A percentile compares a stretch with the other conserved stretches of the same genome.
phyloP scores from a whole-genome alignment of 768 basidiomycete species.

The Mycena filopes region DNA sequence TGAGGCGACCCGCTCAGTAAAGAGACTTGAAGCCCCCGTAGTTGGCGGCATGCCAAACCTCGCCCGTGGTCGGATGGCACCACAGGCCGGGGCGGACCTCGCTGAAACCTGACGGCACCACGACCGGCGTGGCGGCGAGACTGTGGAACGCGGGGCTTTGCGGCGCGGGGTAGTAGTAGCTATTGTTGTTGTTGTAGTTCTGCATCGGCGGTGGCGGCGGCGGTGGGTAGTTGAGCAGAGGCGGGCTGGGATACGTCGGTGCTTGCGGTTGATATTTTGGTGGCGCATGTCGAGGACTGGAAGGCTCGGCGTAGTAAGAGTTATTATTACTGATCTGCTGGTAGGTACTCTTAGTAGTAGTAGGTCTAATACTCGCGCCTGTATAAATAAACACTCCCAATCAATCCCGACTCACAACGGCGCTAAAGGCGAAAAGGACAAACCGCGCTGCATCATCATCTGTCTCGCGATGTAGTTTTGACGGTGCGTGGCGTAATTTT shows the following conservation, averaged over 20 bases:
- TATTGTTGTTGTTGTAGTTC: background rate
- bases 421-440: background rate
- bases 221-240: background rate
- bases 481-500: slow-evolving; percentile 28
- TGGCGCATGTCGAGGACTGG: background rate
- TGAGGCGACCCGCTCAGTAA: too few species aligned
- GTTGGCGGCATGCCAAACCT: slow-evolving; percentile 24
- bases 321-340: slow-evolving; percentile 17
- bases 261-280: slow-evolving; percentile 12
- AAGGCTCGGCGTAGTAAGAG: slow-evolving; percentile 3
- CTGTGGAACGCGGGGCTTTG: slow-evolving; percentile 9
- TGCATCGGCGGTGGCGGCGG: background rate
- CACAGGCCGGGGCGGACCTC: slow-evolving; percentile 23
- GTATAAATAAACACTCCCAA: background rate
- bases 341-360: slow-evolving; percentile 9
- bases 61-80: slow-evolving; percentile 27
- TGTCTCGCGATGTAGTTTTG: slow-evolving; percentile 16
- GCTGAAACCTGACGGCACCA: slow-evolving; percentile 27
- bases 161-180: background rate
- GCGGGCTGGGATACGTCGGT: background rate
- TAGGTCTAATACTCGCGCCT: slow-evolving; percentile 14
- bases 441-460: background rate
- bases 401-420: background rate
- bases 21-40: too few species aligned
- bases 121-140: slow-evolving; percentile 15